Percentiles rank a stretch among this genome's conserved stretches.
These are phyloP conservation scores for Hyphopichia wangnamkhiaoensis DNA, from an alignment of 1,139 yeast genomes.

Conservation along the genomic window DNA sequence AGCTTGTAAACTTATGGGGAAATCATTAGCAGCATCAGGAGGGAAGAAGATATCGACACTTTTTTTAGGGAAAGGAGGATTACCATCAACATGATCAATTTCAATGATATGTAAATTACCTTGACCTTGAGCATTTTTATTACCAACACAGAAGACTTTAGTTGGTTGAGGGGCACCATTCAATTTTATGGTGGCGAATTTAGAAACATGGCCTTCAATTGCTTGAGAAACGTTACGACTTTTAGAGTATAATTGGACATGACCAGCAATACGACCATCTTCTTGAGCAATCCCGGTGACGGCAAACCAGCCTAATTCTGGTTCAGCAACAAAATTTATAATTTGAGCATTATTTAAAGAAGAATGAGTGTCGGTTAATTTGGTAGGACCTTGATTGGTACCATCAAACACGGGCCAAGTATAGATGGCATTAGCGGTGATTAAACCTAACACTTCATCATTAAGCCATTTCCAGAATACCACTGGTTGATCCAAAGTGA, in stretches of 20 bases:
- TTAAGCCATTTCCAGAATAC: slow-evolving; percentile 95
- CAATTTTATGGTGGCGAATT: slow-evolving; percentile 74
- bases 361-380: slow-evolving; percentile 82
- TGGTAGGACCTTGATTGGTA: slow-evolving; percentile 71
- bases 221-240: slow-evolving; percentile 93
- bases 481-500: slow-evolving; percentile 84
- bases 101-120: slow-evolving; percentile 91
- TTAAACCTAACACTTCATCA: slow-evolving; percentile 73
- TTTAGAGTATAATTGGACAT: slow-evolving; percentile 87
- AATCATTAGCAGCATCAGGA: slow-evolving; percentile 93
- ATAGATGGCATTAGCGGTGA: slow-evolving; percentile 74
- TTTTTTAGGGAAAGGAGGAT: slow-evolving; percentile 87
- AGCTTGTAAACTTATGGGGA: slow-evolving; percentile 92
- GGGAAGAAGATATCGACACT: slow-evolving; percentile 95
- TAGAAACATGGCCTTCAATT: slow-evolving; percentile 96
- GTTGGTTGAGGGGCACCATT: slow-evolving; percentile 77
- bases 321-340: slow-evolving; percentile 85
- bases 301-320: slow-evolving; percentile 88
- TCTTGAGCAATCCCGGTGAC: slow-evolving; percentile 94
- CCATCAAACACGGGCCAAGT: slow-evolving; percentile 88
- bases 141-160: slow-evolving; percentile 87
- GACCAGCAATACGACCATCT: slow-evolving; percentile 94
- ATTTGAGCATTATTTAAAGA: slow-evolving; percentile 81
- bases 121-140: slow-evolving; percentile 82
- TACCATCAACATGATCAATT: slow-evolving; percentile 87